Base-by-base conservation (phyloP, 345 rosid genomes). In the Populus pruinosa region DNA sequence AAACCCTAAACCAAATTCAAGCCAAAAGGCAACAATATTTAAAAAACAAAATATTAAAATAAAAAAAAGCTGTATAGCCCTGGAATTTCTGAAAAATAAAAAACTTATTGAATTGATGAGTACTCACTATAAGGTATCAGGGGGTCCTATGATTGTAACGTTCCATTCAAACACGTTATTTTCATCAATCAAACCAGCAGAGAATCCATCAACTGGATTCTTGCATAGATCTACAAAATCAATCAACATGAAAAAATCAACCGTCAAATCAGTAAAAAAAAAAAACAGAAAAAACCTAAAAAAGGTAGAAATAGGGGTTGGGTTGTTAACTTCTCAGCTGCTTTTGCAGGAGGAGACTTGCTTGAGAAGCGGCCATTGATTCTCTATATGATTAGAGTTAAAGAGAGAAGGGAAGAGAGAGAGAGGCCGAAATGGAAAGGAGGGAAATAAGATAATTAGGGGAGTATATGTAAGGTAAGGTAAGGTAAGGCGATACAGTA, bases 171-270 rank as follows among this genome's bases (percentile, higher is more conserved):
- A 95, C 76, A 95, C 82, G 83, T 95, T 95, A 75, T 62, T 90
- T 79, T 95, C 99, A 69, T 95, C 99, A 31, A 95, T 93, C 88
- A 95, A 83, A 44, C 99, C 99, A n/a, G 99, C 97, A 7, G 99
- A 93, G 89, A 93, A 95, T 69, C 98, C 99, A 85, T 94, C 96
- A 50, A 95, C 99, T 2, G 99, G 98, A 75, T 92, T 82, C 88
- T 89, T 93, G 75, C 99, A 95, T 77, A 95, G 99, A 95, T 95
- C 99, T 95, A 93, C 90, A 84, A 14, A 84, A 39, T 59, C 47
- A 69, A 71, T 63, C 35, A 68, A 64, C 12, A 70, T 12, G 12
- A 36, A 61, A 43, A 63, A 53, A 25, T 29, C 39, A 67, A 78
- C 63, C 5, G 23, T 31, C 18, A 81, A 17, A 43, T 44, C 43